These are phyloP conservation scores for Phytophthora pluvialis DNA, from an alignment of 352 stramenopile species.

Conservation along the genomic window DNA sequence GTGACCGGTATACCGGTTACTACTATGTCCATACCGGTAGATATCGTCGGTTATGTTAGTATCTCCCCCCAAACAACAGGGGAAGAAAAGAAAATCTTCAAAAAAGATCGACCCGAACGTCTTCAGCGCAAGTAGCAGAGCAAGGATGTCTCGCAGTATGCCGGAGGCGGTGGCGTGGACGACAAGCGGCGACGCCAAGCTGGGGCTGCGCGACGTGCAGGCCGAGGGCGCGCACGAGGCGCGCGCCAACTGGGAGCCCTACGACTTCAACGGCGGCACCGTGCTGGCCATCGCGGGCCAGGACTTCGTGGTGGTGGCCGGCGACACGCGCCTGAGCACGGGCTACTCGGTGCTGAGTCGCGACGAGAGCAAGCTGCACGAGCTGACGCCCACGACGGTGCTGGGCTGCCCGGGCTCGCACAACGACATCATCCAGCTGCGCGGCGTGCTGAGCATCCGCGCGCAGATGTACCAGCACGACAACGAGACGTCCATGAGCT, in stretches of 20 bases:
- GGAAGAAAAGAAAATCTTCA: slow-evolving; percentile 22
- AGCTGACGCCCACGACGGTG: slow-evolving; percentile 74
- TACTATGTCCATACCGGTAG: background rate
- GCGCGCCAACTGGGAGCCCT: slow-evolving; percentile 77
- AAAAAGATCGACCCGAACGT: slow-evolving; percentile 23
- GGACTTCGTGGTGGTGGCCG: slow-evolving; percentile 97
- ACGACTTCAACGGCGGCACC: slow-evolving; percentile 89
- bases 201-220: slow-evolving; percentile 43
- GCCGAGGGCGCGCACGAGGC: slow-evolving; percentile 47
- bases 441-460: slow-evolving; percentile 79
- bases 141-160: slow-evolving; percentile 41
- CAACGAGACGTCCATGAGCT: slow-evolving; percentile 94
- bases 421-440: slow-evolving; percentile 89
- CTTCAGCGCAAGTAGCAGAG: background rate
- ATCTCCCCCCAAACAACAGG: slow-evolving; percentile 6
- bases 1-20: slow-evolving; percentile 3
- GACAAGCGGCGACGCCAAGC: slow-evolving; percentile 55
- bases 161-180: slow-evolving; percentile 71
- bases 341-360: slow-evolving; percentile 98
- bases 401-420: slow-evolving; percentile 83
- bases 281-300: slow-evolving; percentile 93
- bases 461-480: slow-evolving; percentile 94
- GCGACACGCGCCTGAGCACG: slow-evolving; percentile 95
- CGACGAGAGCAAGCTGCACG: slow-evolving; percentile 92
- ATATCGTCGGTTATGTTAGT: background rate